Conservation (phyloP, 352 stramenopile species). For the Phytophthora colocasiae region DNA sequence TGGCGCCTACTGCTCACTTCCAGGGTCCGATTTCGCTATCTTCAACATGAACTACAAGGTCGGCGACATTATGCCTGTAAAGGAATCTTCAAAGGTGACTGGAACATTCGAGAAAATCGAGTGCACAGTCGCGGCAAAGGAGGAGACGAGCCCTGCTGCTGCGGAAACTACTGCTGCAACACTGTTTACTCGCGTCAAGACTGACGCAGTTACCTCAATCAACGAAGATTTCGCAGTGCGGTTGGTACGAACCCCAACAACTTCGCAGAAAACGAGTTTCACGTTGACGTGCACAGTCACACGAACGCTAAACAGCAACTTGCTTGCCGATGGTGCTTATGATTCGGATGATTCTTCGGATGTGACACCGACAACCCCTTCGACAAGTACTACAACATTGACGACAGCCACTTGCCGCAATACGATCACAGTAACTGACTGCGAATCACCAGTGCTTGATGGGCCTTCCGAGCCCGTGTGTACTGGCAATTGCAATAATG, state of each 20-base stretch:
- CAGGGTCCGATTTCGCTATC: conserved; percentile 29
- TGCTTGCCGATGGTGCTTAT: too few relatives aligned
- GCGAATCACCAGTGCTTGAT: conserved; percentile 45
- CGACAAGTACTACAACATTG: neutral
- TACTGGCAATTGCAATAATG: too few relatives aligned
- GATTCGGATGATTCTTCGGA: too few relatives aligned
- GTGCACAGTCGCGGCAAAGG: neutral
- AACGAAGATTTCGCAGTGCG: conserved; percentile 51
- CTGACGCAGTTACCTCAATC: neutral
- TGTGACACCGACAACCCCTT: too few relatives aligned
- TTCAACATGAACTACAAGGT: conserved; percentile 19
- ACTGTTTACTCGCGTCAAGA: too few relatives aligned
- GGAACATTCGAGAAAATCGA: conserved; percentile 3
- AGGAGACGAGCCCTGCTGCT: neutral
- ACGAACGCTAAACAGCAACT: conserved; percentile 2
- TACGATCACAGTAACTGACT: conserved; percentile 57
- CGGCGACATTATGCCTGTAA: conserved; percentile 10
- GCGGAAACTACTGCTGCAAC: too few relatives aligned
- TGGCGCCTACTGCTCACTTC: conserved; percentile 19
- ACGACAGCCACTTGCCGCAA: conserved; percentile 43
- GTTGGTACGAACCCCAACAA: conserved; percentile 48
- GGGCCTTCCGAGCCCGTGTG: too few relatives aligned
- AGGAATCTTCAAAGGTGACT: conserved; percentile 11
- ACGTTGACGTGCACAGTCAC: conserved; percentile 51
- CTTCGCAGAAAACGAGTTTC: conserved; percentile 39